phyloP scores from a whole-genome alignment of 306 rosid genomes.

The Arachis hypogaea region DNA sequence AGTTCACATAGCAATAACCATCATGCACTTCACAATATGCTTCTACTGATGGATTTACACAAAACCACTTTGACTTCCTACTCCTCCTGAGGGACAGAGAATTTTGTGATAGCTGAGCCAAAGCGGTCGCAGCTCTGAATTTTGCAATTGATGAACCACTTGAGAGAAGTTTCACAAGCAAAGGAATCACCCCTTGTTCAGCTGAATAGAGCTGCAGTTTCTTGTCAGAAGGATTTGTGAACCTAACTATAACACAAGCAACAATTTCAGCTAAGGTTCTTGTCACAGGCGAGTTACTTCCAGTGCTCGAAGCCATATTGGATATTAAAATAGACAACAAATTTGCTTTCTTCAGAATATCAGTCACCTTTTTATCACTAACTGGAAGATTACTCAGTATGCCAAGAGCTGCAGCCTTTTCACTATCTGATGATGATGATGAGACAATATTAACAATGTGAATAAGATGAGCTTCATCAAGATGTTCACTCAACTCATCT shows the following conservation, averaged over 20 bases:
- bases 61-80: constrained; percentile 60
- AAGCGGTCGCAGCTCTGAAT: constrained; percentile 68
- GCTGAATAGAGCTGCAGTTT: constrained; percentile 66
- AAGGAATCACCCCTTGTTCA: constrained; percentile 71
- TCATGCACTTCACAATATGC: constrained; percentile 75
- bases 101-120: constrained; percentile 80
- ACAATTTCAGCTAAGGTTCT: constrained; percentile 48
- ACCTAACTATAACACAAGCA: constrained; percentile 56
- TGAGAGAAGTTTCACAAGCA: constrained; percentile 71
- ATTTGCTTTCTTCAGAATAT: constrained; percentile 55
- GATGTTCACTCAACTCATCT: constrained; percentile 63
- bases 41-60: constrained; percentile 55
- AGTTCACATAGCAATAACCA: constrained; percentile 58
- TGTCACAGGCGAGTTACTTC: constrained; percentile 38
- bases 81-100: constrained; percentile 55
- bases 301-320: constrained; percentile 46
- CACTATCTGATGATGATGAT: constrained; percentile 53
- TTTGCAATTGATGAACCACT: constrained; percentile 56
- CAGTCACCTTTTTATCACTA: constrained; percentile 62
- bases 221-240: constrained; percentile 70
- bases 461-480: constrained; percentile 56
- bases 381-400: constrained; percentile 65
- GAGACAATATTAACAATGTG: constrained; percentile 52
- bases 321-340: constrained; percentile 61
- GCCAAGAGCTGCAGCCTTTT: constrained; percentile 68